These are phyloP conservation scores for Oryza meyeriana DNA, from an alignment of 176 grass and related monocot genomes.

Conservation along the genomic window DNA sequence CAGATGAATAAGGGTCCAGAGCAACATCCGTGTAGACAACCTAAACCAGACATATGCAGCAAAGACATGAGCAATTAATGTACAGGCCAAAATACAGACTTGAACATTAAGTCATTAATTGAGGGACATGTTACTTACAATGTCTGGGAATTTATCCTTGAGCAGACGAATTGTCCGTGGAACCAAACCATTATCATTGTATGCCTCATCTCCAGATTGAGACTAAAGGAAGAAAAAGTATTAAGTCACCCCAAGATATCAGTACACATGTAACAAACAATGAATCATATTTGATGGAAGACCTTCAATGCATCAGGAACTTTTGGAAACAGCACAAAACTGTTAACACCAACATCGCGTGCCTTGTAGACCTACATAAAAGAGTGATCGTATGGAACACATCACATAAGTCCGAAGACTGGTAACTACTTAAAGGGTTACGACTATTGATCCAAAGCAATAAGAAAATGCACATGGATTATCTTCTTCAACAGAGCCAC, in stretches of 20 bases:
- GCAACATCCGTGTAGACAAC: conserved; percentile 95
- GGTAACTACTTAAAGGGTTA: background rate
- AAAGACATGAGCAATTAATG: background rate
- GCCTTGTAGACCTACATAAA: conserved; percentile 88
- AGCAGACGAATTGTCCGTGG: conserved; percentile 81
- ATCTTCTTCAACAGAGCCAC: conserved; percentile 2
- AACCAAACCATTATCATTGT: conserved; percentile 92
- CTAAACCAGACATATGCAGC: conserved; percentile 24
- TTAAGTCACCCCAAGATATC: conserved; percentile 15
- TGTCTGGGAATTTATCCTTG: conserved; percentile 94
- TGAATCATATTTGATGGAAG: conserved; percentile 3
- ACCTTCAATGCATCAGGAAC: conserved; percentile 98
- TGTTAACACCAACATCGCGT: conserved; percentile 88
- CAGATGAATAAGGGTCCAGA: conserved; percentile 96
- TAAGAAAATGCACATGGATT: background rate
- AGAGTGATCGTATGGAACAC: background rate
- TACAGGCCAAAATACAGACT: background rate
- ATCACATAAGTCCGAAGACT: background rate
- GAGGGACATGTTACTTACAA: conserved; percentile 48
- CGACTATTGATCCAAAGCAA: background rate
- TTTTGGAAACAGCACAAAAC: conserved; percentile 96
- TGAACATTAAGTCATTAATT: background rate
- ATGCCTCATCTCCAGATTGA: conserved; percentile 80
- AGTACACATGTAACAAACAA: background rate
- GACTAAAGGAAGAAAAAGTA: conserved; percentile 41